Evolutionary conservation across 805 yeast genomes (phyloP), one percentile per base, ranked within the genome.

Genomic region (Huiozyma naganishii): DNA sequence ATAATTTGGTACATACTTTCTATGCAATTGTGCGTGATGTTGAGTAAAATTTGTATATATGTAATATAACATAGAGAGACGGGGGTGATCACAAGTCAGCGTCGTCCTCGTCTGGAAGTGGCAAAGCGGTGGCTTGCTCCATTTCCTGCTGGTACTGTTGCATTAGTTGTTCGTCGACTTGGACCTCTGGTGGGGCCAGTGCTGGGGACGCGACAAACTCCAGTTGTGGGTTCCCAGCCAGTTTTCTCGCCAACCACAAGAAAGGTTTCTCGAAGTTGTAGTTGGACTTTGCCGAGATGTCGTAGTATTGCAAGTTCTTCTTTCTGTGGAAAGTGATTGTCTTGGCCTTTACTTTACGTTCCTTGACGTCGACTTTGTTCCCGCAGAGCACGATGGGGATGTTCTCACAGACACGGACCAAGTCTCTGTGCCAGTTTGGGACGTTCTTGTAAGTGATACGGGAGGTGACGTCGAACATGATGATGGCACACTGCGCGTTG

Each of bases 371-470:
- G 60, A 92, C 99, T 76, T 92, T 92, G 84, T 92, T 92, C 74
- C 99, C 99, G 76, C 96, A 87, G 57, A 92, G 77, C 49, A 92
- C 99, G 62, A 92, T 92, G 62, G 99, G 99, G 61, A 92, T 92
- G 80, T 90, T 92, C 76, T 92, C 99, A 76, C 99, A 92, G 53
- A 92, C 99, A 75, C 99, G 87, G 53, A 92, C 97, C 67, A 92
- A 79, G 72, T 92, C 99, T 76, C 98, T 84, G 83, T 94, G 97
- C 99, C 99, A 92, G 85, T 92, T 94, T 70, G 99, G 98, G 68
- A 92, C 99, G 72, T 92, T 92, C 78, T 92, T 92, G 77, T 92
- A 92, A 58, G 98, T 92, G 74, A 92, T 90, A 78, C 99, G 89
- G 43, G 97, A 88, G 51, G 99, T 92, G 52, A 92, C 98, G 72